These are phyloP conservation scores for Theobroma grandiflorum DNA, from an alignment of 441 rosid genomes.

Conservation along the genomic window DNA sequence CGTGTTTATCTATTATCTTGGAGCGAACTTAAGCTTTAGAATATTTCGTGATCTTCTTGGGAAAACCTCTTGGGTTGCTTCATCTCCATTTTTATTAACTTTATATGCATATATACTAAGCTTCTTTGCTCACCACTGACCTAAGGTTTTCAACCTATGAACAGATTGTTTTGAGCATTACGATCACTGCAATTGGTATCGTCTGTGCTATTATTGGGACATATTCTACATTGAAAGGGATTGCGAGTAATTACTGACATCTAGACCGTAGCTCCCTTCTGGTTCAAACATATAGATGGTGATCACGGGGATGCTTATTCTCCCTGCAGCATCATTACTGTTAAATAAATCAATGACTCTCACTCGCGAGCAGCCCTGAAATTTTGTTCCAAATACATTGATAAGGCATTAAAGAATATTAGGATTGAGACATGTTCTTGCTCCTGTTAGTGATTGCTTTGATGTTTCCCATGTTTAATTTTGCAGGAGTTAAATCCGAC, in stretches of 20 bases:
- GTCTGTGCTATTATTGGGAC: slow-evolving; percentile 66
- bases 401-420: slow-evolving; percentile 1
- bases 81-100: neutral
- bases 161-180: slow-evolving; percentile 62
- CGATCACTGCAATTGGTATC: slow-evolving; percentile 51
- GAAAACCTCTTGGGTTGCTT: neutral
- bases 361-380: neutral
- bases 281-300: neutral
- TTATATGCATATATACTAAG: neutral
- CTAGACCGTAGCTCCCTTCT: neutral
- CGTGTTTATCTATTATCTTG: neutral
- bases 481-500: no score
- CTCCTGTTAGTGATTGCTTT: neutral
- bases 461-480: neutral
- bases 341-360: neutral
- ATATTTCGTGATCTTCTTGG: neutral
- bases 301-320: neutral
- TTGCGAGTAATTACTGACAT: slow-evolving; percentile 44
- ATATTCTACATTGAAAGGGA: slow-evolving; percentile 56
- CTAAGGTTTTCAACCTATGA: neutral
- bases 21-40: neutral
- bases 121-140: neutral
- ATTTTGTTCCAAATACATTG: neutral
- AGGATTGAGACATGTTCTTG: neutral
- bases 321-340: neutral